phyloP scores from a whole-genome alignment of 148 eudicot species.

The Camellia granthamiana region DNA sequence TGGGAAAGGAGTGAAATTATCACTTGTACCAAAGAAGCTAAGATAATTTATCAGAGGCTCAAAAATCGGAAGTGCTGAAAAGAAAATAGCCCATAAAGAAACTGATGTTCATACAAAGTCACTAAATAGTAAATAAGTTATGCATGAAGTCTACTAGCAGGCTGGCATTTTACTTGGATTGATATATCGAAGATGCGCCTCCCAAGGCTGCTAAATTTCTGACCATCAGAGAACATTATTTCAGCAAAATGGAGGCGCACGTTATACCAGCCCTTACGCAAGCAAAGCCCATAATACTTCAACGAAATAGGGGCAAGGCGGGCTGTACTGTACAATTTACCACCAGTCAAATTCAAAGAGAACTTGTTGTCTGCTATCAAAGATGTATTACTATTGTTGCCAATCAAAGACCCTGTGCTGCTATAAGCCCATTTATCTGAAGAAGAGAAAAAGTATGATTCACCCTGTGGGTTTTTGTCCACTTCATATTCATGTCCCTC shows the following conservation, averaged over 20 bases:
- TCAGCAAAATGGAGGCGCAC: constrained; percentile 86
- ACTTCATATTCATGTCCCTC: constrained; percentile 51
- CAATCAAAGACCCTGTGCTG: constrained; percentile 57
- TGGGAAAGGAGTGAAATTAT: constrained; percentile 20
- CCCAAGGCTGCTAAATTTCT: constrained; percentile 56
- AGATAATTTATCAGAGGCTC: neutral
- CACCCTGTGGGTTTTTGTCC: constrained; percentile 36
- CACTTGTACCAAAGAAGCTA: neutral
- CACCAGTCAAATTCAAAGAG: constrained; percentile 32
- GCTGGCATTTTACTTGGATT: constrained; percentile 49
- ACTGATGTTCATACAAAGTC: neutral
- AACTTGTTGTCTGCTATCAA: constrained; percentile 34
- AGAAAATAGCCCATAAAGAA: neutral
- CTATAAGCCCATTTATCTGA: constrained; percentile 72
- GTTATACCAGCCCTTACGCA: constrained; percentile 59
- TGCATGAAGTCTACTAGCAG: neutral
- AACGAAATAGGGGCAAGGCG: constrained; percentile 72
- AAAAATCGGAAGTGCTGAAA: neutral
- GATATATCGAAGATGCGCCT: constrained; percentile 71
- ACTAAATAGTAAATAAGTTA: neutral
- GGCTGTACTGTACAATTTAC: constrained; percentile 57
- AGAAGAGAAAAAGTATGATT: constrained; percentile 43
- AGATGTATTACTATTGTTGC: constrained; percentile 18
- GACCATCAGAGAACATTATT: constrained; percentile 46
- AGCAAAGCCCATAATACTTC: constrained; percentile 72